Conservation (phyloP, 331 rosid genomes). For the Cydonia oblonga region DNA sequence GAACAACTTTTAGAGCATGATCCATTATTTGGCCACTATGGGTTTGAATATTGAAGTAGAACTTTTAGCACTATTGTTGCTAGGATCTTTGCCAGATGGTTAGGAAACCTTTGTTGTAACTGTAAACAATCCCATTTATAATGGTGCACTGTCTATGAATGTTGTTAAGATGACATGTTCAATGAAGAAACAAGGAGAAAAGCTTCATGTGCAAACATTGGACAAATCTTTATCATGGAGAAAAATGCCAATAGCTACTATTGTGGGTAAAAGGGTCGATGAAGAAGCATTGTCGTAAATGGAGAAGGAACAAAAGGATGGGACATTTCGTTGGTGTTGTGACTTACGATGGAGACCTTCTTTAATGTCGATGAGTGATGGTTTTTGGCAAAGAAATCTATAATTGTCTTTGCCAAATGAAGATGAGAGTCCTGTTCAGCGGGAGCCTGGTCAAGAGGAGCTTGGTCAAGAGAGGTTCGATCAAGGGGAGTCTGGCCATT, state of each 20-base stretch:
- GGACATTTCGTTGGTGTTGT: no score
- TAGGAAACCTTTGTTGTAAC: not conserved
- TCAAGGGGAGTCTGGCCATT: no score
- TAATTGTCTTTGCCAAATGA: not conserved
- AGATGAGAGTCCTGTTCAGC: not conserved
- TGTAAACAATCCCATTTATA: not conserved
- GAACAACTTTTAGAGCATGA: not conserved
- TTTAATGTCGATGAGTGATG: no score
- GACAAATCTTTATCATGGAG: not conserved
- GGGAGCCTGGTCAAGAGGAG: not conserved
- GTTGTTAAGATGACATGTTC: not conserved
- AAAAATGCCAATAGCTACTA: not conserved
- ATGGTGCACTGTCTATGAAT: not conserved
- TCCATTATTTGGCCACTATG: not conserved
- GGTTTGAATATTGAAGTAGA: not conserved
- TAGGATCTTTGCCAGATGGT: not conserved
- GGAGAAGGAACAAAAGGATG: not conserved
- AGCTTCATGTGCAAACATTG: not conserved
- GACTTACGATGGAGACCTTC: not conserved
- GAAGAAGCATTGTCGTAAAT: not conserved
- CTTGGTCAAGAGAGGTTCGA: not conserved
- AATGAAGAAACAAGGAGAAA: not conserved
- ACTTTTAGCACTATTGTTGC: not conserved
- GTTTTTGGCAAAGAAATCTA: not conserved
- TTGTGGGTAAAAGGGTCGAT: no score